These are phyloP conservation scores for Exophiala oligosperma DNA, from an alignment of 2,329 filamentous ascomycete genomes.

Conservation along the genomic window DNA sequence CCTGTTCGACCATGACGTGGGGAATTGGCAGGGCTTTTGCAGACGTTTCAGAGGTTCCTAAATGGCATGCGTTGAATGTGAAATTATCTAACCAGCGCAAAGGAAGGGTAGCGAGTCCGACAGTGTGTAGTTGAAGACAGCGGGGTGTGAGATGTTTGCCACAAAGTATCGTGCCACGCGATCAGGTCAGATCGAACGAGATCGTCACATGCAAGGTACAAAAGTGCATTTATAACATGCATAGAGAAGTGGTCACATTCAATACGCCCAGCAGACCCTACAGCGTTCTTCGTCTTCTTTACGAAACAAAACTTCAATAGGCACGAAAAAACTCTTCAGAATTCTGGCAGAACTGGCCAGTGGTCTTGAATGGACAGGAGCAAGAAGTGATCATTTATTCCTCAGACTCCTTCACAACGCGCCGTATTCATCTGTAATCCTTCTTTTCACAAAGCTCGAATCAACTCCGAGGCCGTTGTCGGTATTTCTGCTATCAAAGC, in stretches of 20 bases:
- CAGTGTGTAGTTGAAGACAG: background rate
- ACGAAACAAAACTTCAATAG: too few relatives aligned
- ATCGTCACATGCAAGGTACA: constrained; percentile 7
- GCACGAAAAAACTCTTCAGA: background rate
- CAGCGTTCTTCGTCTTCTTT: too few relatives aligned
- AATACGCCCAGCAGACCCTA: too few relatives aligned
- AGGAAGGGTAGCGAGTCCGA: background rate
- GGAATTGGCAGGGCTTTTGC: background rate
- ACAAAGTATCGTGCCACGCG: constrained; percentile 2
- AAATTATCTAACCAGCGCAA: background rate
- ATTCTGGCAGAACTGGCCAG: too few relatives aligned
- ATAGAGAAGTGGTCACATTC: too few relatives aligned
- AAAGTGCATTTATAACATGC: background rate
- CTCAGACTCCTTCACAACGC: too few relatives aligned
- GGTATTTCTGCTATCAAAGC: background rate
- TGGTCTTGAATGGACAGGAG: too few relatives aligned
- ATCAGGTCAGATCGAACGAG: background rate
- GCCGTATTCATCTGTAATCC: too few relatives aligned
- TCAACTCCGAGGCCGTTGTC: background rate
- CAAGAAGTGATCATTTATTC: too few relatives aligned
- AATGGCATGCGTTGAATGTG: background rate
- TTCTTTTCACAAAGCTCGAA: too few relatives aligned
- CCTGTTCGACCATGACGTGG: constrained; percentile 12
- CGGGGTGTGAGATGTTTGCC: background rate
- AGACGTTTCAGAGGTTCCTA: too few relatives aligned